These are phyloP conservation scores for Eutypa lata DNA, from an alignment of 2,329 filamentous ascomycete genomes.

Conservation along the genomic window DNA sequence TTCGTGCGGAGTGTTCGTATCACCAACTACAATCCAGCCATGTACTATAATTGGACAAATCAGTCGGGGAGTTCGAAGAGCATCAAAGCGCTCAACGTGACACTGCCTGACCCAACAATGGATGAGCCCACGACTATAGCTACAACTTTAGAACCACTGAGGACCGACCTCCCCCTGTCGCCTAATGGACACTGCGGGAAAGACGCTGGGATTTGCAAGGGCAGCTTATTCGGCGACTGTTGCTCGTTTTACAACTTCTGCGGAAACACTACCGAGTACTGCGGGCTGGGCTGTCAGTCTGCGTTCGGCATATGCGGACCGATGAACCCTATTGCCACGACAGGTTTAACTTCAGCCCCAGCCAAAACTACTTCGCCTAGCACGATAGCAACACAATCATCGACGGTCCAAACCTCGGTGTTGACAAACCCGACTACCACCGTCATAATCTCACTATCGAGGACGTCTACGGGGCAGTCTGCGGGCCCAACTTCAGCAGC, in stretches of 20 bases:
- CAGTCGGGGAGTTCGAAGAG: slow-evolving; percentile 10
- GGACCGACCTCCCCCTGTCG: slow-evolving; percentile 7
- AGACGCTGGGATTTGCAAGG: slow-evolving; percentile 4
- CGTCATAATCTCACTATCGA: neutral
- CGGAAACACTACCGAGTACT: slow-evolving; percentile 10
- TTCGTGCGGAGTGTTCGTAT: slow-evolving; percentile 15
- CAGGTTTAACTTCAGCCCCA: neutral
- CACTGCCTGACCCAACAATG: slow-evolving; percentile 4
- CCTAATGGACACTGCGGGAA: slow-evolving; percentile 8
- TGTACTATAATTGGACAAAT: slow-evolving; percentile 15
- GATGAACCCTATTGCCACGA: slow-evolving; percentile 8
- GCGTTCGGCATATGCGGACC: slow-evolving; percentile 6
- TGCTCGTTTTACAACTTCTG: slow-evolving; percentile 10
- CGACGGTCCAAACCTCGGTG: neutral
- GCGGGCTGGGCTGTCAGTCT: slow-evolving; percentile 7
- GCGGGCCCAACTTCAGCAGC: neutral
- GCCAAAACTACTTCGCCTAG: neutral
- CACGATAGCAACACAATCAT: neutral
- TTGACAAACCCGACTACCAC: neutral
- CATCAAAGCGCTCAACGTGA: slow-evolving; percentile 8
- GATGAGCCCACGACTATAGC: neutral
- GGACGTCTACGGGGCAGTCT: neutral
- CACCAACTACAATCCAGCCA: slow-evolving; percentile 17
- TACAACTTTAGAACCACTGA: slow-evolving; percentile 2
- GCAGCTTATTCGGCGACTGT: slow-evolving; percentile 8